A percentile compares a stretch with the other conserved stretches of the same genome.
These are phyloP conservation scores for Isabelozyma heimii DNA, from an alignment of 805 yeast species.

Conservation along the genomic window DNA sequence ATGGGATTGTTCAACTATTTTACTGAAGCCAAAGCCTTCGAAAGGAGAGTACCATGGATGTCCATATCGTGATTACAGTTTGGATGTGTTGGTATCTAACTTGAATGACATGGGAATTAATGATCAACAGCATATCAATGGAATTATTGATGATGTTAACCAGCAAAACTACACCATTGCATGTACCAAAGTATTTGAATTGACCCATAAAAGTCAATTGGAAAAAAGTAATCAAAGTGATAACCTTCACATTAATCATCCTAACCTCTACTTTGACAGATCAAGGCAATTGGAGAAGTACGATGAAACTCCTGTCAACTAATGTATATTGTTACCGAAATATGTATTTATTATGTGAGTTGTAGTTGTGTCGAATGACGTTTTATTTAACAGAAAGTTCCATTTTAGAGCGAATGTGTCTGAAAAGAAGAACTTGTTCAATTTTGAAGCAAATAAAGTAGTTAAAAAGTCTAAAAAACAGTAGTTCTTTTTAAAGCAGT, in stretches of 20 bases:
- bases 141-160: conserved; percentile 65
- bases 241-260: conserved; percentile 72
- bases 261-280: conserved; percentile 83
- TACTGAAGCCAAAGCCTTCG: conserved; percentile 67
- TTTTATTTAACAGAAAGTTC: neutral
- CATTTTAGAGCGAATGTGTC: neutral
- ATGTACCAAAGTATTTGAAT: conserved; percentile 84
- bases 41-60: conserved; percentile 84
- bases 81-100: conserved; percentile 58
- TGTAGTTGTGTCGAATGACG: neutral
- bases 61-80: conserved; percentile 76
- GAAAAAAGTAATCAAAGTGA: conserved; percentile 42
- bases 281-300: conserved; percentile 53
- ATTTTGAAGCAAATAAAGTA: no score
- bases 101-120: conserved; percentile 63
- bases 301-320: neutral
- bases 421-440: no score
- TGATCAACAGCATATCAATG: conserved; percentile 54
- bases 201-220: conserved; percentile 51
- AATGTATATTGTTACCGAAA: neutral
- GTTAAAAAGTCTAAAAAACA: no score
- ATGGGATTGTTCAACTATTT: conserved; percentile 76
- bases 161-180: conserved; percentile 78
- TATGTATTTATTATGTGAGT: no score
- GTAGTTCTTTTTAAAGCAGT: no score